A percentile compares a stretch with the other conserved stretches of the same genome.
Evolutionary conservation across 2,329 filamentous ascomycete species (phyloP).

Genomic region (Mollisia scopiformis): DNA sequence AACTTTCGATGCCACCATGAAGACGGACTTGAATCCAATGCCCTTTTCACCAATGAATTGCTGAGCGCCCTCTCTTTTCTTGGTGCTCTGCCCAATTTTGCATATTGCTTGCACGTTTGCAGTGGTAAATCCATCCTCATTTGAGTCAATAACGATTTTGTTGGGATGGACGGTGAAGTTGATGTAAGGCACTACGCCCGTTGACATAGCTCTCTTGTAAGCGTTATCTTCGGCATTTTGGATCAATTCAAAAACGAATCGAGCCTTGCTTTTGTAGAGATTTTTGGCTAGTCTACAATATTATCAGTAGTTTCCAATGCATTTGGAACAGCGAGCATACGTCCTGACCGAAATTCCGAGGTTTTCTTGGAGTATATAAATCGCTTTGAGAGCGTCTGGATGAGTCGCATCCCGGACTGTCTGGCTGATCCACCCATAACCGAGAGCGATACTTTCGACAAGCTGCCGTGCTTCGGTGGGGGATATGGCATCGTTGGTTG

Average conservation of each 20-base stretch:
- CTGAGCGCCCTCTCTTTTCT: constrained; percentile 33
- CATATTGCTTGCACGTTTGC: constrained; percentile 51
- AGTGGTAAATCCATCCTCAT: constrained; percentile 50
- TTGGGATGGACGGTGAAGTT: constrained; percentile 34
- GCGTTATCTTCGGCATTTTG: constrained; percentile 58
- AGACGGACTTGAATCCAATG: constrained; percentile 42
- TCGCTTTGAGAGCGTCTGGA: constrained; percentile 3
- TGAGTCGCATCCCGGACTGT: background rate
- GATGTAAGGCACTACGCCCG: constrained; percentile 34
- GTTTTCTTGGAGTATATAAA: background rate
- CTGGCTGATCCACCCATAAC: constrained; percentile 7
- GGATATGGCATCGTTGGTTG: background rate
- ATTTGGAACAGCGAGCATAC: background rate
- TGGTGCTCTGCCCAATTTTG: constrained; percentile 49
- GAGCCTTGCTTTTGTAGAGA: constrained; percentile 25
- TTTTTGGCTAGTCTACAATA: background rate
- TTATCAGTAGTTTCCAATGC: background rate
- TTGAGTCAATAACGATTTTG: constrained; percentile 44
- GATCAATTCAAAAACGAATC: constrained; percentile 55
- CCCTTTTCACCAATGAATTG: constrained; percentile 41
- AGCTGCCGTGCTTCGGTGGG: background rate
- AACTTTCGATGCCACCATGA: constrained; percentile 39
- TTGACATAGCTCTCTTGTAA: constrained; percentile 34
- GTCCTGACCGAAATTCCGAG: constrained; percentile 5
- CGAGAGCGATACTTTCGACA: background rate